Percentiles rank a stretch among this genome's conserved stretches.
phyloP scores from a whole-genome alignment of 2,329 filamentous ascomycete genomes.

The Microthyrium microscopicum region DNA sequence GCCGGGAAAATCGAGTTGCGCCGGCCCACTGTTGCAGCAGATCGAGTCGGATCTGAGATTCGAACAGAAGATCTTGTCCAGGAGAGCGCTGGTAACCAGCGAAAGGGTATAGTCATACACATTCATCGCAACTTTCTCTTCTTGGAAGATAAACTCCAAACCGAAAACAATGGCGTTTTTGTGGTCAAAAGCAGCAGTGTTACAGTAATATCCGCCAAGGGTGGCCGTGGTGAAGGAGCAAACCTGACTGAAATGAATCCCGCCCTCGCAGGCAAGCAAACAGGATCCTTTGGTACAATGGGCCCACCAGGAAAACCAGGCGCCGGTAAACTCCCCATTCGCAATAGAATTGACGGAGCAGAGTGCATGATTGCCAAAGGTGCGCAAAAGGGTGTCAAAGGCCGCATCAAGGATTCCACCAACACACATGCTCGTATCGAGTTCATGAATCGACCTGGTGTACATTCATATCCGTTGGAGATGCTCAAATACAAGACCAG shows the following conservation, averaged over 20 bases:
- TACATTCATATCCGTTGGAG: too few species aligned
- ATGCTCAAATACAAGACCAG: too few species aligned
- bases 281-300: conserved; percentile 33
- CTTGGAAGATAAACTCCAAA: conserved; percentile 65
- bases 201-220: conserved; percentile 84
- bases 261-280: conserved; percentile 58
- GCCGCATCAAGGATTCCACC: conserved; percentile 90
- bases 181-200: conserved; percentile 76
- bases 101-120: conserved; percentile 79
- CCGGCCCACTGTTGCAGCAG: conserved; percentile 74
- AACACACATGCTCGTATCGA: conserved; percentile 78
- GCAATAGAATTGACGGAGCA: conserved; percentile 76
- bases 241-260: conserved; percentile 89
- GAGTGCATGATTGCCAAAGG: conserved; percentile 80
- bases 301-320: conserved; percentile 32
- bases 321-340: too few species aligned
- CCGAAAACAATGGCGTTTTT: conserved; percentile 79
- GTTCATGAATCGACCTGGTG: too few species aligned
- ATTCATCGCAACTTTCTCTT: conserved; percentile 90
- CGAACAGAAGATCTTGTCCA: conserved; percentile 82
- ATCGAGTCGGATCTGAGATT: conserved; percentile 86
- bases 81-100: conserved; percentile 70
- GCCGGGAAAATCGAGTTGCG: conserved; percentile 73
- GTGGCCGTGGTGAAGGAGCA: conserved; percentile 57
- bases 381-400: conserved; percentile 78